Conservation (phyloP, 2,329 filamentous ascomycete genomes). For the Monosporascus sp. region DNA sequence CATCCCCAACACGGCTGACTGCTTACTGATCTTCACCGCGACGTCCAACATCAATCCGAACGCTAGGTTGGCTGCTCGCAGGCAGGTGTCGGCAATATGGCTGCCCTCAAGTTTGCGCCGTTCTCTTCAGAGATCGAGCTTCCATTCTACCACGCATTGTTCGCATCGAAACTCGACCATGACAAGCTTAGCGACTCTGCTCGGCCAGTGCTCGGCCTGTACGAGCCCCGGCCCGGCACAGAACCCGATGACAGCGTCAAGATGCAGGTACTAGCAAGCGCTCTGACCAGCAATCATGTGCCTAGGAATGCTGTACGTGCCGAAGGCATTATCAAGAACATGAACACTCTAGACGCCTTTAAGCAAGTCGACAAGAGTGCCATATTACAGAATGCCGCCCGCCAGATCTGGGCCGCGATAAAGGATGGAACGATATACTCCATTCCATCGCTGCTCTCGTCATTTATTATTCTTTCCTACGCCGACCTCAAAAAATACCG, state of each 20-base stretch:
- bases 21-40: neutral
- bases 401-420: constrained; percentile 96
- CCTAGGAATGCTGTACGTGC: constrained; percentile 71
- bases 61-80: neutral
- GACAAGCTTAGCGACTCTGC: constrained; percentile 95
- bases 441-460: constrained; percentile 83
- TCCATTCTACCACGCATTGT: constrained; percentile 90
- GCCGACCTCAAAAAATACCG: constrained; percentile 96
- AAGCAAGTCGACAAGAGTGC: constrained; percentile 73
- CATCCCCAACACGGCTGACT: neutral
- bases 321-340: constrained; percentile 91
- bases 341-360: constrained; percentile 94
- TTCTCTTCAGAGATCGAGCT: constrained; percentile 94
- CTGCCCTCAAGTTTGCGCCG: constrained; percentile 66
- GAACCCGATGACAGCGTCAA: constrained; percentile 71
- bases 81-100: constrained; percentile 19
- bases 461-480: constrained; percentile 84
- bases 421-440: constrained; percentile 95
- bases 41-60: neutral
- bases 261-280: constrained; percentile 86
- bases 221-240: constrained; percentile 73
- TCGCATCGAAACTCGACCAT: constrained; percentile 89
- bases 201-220: constrained; percentile 78
- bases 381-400: constrained; percentile 72
- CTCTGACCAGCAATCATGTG: constrained; percentile 71